Evolutionary conservation across 768 basidiomycete genomes (phyloP).

Genomic region (Calocera cornea): DNA sequence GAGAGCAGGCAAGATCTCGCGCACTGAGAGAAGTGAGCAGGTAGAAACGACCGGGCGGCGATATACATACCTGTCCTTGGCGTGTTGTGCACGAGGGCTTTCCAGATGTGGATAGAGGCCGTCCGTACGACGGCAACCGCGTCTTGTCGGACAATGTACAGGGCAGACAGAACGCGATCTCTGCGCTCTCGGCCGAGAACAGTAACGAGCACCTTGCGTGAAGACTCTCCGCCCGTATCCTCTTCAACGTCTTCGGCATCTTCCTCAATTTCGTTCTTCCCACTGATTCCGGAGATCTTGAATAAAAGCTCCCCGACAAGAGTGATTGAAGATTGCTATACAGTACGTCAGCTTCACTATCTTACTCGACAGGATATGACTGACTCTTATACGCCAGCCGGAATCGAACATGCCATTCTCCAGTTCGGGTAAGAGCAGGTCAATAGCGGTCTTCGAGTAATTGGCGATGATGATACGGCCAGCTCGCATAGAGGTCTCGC

Average conservation of each 20-base stretch:
- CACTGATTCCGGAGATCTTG: constrained; percentile 91
- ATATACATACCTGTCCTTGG: constrained; percentile 59
- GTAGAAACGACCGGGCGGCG: neutral
- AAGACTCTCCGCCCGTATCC: constrained; percentile 54
- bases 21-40: constrained; percentile 35
- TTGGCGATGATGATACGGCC: constrained; percentile 95
- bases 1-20: constrained; percentile 82
- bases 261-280: constrained; percentile 61
- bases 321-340: constrained; percentile 84
- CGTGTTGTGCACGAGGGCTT: constrained; percentile 89
- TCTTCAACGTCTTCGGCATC: constrained; percentile 58
- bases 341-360: constrained; percentile 12
- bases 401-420: constrained; percentile 91
- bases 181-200: constrained; percentile 78
- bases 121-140: constrained; percentile 78
- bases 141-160: constrained; percentile 92
- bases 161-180: constrained; percentile 76
- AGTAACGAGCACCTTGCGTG: constrained; percentile 72
- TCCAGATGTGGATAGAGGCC: constrained; percentile 93
- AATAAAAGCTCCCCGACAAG: constrained; percentile 91
- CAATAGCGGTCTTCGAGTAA: constrained; percentile 83
- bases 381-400: constrained; percentile 85
- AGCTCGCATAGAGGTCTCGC: constrained; percentile 97
- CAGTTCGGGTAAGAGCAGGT: constrained; percentile 83
- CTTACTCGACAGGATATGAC: constrained; percentile 18